Evolutionary conservation across 805 yeast species (phyloP), one percentile per base, ranked within the genome.

Genomic region (Suhomyces vadensis): DNA sequence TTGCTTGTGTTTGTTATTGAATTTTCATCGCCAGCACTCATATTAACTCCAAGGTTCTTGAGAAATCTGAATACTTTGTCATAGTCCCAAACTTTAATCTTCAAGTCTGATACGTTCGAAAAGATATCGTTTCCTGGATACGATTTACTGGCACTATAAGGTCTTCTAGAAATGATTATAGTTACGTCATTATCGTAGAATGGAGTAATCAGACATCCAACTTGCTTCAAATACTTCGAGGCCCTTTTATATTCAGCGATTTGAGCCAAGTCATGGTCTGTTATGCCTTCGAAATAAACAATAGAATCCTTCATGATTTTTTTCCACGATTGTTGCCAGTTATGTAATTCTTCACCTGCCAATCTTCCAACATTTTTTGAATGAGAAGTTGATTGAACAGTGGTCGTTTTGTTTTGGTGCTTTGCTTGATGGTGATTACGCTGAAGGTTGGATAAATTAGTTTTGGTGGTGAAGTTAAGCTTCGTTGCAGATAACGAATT

Each of bases 21-120:
- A 11, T 45, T 36, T 5, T 38, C 39, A 19, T 42, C 43, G 6
- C 17, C 41, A n/a, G 35, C 25, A 17, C 33, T 39, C 17, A 39
- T 23, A 31, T 46, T 51, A 43, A 58, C 73, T 41, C 71, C 79
- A 54, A 87, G 67, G 61, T 87, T 80, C 48, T 74, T 77, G 61
- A 90, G 73, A 57, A 91, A 91, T 41, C 96, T 69, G 55, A 82
- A 77, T 1, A 91, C 89, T 63, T 91, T 92, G 44, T 88, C 95
- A 55, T 79, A 83, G 31, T 84, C 80, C 97, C 97, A 92, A 19
- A 91, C 85, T 61, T 91, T 88, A 62, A 85, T 78, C 48, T 79
- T 81, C 41, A 74, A 75, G 39, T 70, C 72, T 24, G 67, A 61
- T 4, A 91, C 95, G 49, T 80, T 76, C 42, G 77, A 71, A 52